Percentiles rank a stretch among this genome's conserved stretches.
Evolutionary conservation across 2,329 filamentous ascomycete genomes (phyloP).

Genomic region (Xylaria hypoxylon): DNA sequence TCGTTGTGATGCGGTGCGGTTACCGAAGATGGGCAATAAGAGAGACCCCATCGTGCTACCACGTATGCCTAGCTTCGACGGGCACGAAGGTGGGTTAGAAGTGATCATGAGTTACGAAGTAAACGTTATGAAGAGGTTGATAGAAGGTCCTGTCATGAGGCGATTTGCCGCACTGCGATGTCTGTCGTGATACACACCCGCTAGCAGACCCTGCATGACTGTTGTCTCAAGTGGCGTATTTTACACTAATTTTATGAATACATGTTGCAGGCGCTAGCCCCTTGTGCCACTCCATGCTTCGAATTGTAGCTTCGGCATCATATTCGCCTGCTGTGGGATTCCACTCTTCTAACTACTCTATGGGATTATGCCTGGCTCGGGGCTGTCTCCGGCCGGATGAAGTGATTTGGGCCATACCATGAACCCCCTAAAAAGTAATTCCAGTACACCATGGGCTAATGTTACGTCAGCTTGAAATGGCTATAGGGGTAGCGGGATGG

Average conservation of each 20-base stretch:
- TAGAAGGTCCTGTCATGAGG: slow-evolving; percentile 34
- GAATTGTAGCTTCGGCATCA: neutral
- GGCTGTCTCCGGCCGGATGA: slow-evolving; percentile 35
- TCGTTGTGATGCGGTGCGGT: slow-evolving; percentile 47
- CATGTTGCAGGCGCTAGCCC: neutral
- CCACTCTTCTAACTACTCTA: neutral
- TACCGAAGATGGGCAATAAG: slow-evolving; percentile 39
- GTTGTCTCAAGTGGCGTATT: neutral
- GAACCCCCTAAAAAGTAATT: slow-evolving; percentile 46
- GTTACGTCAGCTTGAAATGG: neutral
- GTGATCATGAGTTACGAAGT: slow-evolving; percentile 45
- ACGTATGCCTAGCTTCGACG: slow-evolving; percentile 37
- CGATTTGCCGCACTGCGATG: slow-evolving; percentile 42
- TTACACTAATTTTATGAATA: slow-evolving; percentile 19
- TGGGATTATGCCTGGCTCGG: neutral
- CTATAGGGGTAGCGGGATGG: neutral
- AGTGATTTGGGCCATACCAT: slow-evolving; percentile 39
- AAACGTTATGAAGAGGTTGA: slow-evolving; percentile 38
- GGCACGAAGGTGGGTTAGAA: slow-evolving; percentile 40
- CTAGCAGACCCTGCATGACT: neutral
- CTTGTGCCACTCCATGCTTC: neutral
- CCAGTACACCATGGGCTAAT: slow-evolving; percentile 50
- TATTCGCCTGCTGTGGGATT: neutral
- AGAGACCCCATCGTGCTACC: slow-evolving; percentile 49
- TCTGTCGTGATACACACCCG: slow-evolving; percentile 32